These are phyloP conservation scores for Rhynchospora tenuis DNA, from an alignment of 176 grass and related monocot species.

Conservation along the genomic window DNA sequence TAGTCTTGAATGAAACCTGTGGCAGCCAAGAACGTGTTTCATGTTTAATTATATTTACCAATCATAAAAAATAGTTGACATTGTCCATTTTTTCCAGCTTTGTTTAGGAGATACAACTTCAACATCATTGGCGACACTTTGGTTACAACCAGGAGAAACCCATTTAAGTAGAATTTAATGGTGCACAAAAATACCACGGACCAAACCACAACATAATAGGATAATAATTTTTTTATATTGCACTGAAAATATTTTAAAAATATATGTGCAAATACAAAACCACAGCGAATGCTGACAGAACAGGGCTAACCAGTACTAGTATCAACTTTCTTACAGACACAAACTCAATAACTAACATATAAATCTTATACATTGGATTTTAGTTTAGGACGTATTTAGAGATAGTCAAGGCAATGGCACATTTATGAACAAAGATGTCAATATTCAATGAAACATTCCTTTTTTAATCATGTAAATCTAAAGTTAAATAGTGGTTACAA, in stretches of 20 bases:
- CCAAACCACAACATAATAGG: background rate
- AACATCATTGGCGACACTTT: background rate
- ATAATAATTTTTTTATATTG: background rate
- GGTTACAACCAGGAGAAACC: background rate
- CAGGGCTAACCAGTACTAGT: background rate
- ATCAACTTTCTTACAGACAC: background rate
- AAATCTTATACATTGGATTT: background rate
- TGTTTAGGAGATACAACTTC: background rate
- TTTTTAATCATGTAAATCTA: background rate
- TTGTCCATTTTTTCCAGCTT: background rate
- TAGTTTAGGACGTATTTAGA: background rate
- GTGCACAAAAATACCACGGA: background rate
- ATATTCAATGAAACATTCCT: background rate
- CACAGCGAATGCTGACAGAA: background rate
- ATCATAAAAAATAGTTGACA: background rate
- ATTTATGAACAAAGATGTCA: background rate
- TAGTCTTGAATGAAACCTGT: constrained; percentile 48
- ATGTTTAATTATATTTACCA: background rate
- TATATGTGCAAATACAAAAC: background rate
- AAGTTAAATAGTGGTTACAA: background rate
- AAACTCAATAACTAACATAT: background rate
- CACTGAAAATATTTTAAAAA: background rate
- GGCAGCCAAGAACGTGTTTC: background rate
- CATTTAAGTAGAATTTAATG: background rate
- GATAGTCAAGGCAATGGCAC: background rate